Conservation (phyloP, 75 land plant species). For the Cunninghamia lanceolata region DNA sequence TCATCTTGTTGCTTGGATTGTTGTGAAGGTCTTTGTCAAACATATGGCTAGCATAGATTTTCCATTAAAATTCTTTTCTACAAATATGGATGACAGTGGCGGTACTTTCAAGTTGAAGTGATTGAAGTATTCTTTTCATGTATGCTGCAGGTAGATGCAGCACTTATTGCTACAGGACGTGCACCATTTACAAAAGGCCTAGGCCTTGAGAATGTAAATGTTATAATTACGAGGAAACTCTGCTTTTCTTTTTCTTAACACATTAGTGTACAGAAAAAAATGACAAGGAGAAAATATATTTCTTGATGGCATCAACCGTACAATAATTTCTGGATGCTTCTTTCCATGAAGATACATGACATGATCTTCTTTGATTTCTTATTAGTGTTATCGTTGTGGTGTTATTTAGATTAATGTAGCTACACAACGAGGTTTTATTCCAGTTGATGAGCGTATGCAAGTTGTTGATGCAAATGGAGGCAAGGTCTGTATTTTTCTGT, state of each 20-base stretch:
- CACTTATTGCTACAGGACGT: slow-evolving; percentile 97
- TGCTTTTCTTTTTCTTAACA: neutral
- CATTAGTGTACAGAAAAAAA: neutral
- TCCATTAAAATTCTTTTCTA: neutral
- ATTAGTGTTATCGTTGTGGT: neutral
- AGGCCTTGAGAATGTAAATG: slow-evolving; percentile 91
- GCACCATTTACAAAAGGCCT: slow-evolving; percentile 96
- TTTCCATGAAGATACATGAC: neutral
- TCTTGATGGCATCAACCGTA: neutral
- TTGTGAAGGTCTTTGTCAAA: neutral
- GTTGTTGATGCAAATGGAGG: slow-evolving; percentile 80
- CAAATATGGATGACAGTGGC: neutral
- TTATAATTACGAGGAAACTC: neutral
- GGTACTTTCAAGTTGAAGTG: neutral
- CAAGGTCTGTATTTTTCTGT: neutral
- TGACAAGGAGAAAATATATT: neutral
- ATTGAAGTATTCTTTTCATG: neutral
- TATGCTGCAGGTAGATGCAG: slow-evolving; percentile 93
- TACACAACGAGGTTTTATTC: slow-evolving; percentile 95
- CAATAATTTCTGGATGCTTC: neutral
- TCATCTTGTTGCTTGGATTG: neutral
- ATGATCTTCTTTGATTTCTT: neutral
- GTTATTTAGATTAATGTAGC: slow-evolving; percentile 68
- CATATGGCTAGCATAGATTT: neutral
- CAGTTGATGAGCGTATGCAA: slow-evolving; percentile 97